phyloP scores from a whole-genome alignment of 441 rosid genomes.

The Pelargonium myrrhifolium region DNA sequence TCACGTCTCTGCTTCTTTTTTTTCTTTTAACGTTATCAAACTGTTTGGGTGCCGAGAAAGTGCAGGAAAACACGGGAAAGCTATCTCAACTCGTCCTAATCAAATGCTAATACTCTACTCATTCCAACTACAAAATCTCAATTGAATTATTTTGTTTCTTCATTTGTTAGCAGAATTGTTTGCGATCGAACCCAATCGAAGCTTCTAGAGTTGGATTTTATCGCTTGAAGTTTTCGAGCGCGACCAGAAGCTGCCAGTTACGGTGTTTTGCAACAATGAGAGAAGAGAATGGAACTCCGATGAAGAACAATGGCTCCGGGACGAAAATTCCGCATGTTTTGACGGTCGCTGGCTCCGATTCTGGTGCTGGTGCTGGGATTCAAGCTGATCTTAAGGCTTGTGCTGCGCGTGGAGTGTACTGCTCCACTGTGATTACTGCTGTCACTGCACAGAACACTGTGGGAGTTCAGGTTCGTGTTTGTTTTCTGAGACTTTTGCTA shows the following conservation, averaged over 20 bases:
- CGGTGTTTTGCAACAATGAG: constrained; percentile 21
- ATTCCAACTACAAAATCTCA: background rate
- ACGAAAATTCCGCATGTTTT: constrained; percentile 60
- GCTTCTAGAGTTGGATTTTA: background rate
- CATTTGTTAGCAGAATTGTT: constrained; percentile 4
- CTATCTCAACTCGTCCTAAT: background rate
- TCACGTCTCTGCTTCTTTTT: background rate
- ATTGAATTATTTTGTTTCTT: background rate
- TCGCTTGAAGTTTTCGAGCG: constrained; percentile 9
- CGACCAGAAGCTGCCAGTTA: background rate
- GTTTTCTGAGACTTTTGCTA: background rate
- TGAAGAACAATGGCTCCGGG: constrained; percentile 11
- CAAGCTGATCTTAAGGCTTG: constrained; percentile 94
- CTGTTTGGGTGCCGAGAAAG: background rate
- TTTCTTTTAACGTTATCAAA: background rate
- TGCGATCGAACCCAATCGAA: constrained; percentile 6
- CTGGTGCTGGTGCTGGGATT: constrained; percentile 89
- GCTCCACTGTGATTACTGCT: constrained; percentile 82
- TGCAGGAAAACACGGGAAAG: background rate
- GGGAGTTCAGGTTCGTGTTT: constrained; percentile 63
- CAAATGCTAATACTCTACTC: background rate
- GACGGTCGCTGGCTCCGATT: constrained; percentile 90
- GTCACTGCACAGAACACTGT: constrained; percentile 88
- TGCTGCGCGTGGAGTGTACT: constrained; percentile 78
- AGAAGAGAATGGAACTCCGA: constrained; percentile 16